Evolutionary conservation across 805 yeast genomes (phyloP).

Genomic region (Sungouiella thailandica): DNA sequence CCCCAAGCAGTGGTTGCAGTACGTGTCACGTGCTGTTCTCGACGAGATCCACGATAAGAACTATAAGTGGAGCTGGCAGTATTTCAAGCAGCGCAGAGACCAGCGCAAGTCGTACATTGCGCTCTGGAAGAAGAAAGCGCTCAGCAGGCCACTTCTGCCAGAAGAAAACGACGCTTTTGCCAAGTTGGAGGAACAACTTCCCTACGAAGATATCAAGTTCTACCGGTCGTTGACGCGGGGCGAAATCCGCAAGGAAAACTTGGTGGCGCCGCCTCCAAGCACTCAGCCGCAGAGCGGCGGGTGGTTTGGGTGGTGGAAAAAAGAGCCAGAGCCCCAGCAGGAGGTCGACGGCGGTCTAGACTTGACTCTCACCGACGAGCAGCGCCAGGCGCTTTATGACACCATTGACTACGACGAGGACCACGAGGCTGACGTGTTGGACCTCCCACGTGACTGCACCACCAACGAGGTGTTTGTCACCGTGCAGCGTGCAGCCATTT

Average conservation of each 20-base stretch:
- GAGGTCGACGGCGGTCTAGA: conserved; percentile 26
- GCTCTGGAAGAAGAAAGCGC: conserved; percentile 62
- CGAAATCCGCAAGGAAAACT: conserved; percentile 55
- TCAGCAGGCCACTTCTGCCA: conserved; percentile 22
- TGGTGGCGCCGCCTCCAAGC: conserved; percentile 15
- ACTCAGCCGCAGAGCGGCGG: conserved; percentile 33
- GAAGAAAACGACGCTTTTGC: conserved; percentile 34
- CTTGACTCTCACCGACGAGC: conserved; percentile 67
- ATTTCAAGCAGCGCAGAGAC: conserved; percentile 64
- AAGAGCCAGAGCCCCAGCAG: conserved; percentile 39
- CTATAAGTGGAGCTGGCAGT: conserved; percentile 86
- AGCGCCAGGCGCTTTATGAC: conserved; percentile 81
- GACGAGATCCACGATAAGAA: conserved; percentile 79
- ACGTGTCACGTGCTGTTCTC: conserved; percentile 71
- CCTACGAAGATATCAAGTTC: conserved; percentile 77
- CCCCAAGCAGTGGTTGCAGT: conserved; percentile 78
- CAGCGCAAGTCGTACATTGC: conserved; percentile 62
- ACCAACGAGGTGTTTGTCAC: conserved; percentile 63
- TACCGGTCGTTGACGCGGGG: conserved; percentile 77
- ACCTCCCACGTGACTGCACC: conserved; percentile 69
- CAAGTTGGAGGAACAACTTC: conserved; percentile 52
- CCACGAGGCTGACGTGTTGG: conserved; percentile 43
- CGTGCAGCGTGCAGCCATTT: conserved; percentile 72
- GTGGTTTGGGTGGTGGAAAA: conserved; percentile 74
- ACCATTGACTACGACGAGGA: conserved; percentile 88